phyloP scores from a whole-genome alignment of 768 basidiomycete species.

The Tylopilus felleus region DNA sequence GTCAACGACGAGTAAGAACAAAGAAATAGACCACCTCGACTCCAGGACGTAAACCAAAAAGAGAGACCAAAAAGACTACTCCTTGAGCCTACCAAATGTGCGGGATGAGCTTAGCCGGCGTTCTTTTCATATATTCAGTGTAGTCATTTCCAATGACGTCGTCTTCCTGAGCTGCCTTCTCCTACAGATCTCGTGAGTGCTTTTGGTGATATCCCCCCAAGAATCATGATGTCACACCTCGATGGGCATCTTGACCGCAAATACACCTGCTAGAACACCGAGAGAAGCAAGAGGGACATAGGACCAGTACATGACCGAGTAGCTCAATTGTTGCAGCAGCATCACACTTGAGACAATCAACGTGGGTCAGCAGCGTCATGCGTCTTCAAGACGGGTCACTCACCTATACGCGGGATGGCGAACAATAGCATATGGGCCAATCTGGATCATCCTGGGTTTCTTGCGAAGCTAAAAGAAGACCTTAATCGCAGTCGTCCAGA shows the following conservation, averaged over 20 bases:
- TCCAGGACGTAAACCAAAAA: background rate
- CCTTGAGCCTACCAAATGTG: constrained; percentile 25
- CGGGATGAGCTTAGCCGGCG: constrained; percentile 31
- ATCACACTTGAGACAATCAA: constrained; percentile 12
- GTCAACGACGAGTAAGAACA: background rate
- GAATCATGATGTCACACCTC: constrained; percentile 24
- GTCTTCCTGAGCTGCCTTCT: constrained; percentile 28
- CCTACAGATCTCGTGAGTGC: constrained; percentile 19
- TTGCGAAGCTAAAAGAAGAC: constrained; percentile 25
- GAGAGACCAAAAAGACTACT: background rate
- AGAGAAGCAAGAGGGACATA: constrained; percentile 32
- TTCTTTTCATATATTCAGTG: constrained; percentile 28
- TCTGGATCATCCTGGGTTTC: constrained; percentile 28
- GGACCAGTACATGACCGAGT: constrained; percentile 33
- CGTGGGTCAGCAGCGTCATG: background rate
- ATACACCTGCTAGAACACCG: constrained; percentile 20
- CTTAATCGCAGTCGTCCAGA: background rate
- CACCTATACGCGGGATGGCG: constrained; percentile 38
- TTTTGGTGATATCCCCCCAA: background rate
- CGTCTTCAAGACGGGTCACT: constrained; percentile 1
- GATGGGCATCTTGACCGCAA: constrained; percentile 34
- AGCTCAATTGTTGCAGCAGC: constrained; percentile 24
- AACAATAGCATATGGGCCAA: constrained; percentile 35
- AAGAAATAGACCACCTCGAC: background rate
- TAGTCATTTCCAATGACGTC: constrained; percentile 26